Evolutionary conservation across 2,329 filamentous ascomycete species (phyloP).

Genomic region (Clonostachys solani): DNA sequence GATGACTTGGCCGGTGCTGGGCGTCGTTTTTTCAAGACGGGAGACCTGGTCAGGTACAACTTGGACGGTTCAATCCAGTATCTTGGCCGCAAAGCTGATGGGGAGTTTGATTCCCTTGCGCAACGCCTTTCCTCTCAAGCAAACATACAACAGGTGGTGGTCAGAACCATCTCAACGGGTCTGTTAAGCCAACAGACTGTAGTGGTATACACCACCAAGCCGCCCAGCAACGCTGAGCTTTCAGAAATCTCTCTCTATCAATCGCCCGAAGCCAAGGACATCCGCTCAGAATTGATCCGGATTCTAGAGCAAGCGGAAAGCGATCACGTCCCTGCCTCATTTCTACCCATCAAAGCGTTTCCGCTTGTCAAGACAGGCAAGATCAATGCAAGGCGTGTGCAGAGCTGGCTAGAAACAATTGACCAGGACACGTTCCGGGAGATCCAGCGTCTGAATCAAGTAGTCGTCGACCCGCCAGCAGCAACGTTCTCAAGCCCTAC

Average conservation of each 20-base stretch:
- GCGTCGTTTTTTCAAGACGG: constrained; percentile 31
- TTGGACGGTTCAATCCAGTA: constrained; percentile 33
- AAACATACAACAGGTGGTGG: constrained; percentile 3
- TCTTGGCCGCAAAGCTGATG: constrained; percentile 20
- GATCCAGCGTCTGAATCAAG: constrained; percentile 17
- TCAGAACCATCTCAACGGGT: too few relatives aligned
- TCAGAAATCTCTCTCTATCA: constrained; percentile 1
- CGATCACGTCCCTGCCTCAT: constrained; percentile 15
- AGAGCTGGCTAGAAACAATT: constrained; percentile 34
- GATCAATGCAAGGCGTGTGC: too few relatives aligned
- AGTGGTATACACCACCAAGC: too few relatives aligned
- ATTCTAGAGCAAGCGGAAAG: constrained; percentile 24
- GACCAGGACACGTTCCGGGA: constrained; percentile 30
- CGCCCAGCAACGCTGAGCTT: too few relatives aligned
- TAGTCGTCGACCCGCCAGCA: constrained; percentile 4
- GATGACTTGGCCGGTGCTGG: too few relatives aligned
- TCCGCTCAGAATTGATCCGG: constrained; percentile 5
- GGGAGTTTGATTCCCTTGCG: constrained; percentile 24
- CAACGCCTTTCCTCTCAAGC: constrained; percentile 13
- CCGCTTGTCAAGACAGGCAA: too few relatives aligned
- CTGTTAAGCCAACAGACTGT: too few relatives aligned
- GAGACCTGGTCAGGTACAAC: constrained; percentile 38
- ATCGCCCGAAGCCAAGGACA: neutral
- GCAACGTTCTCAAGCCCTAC: constrained; percentile 1
- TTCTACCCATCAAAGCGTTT: too few relatives aligned